Base-by-base conservation (phyloP, 2,329 filamentous ascomycete genomes). In the Fusarium pseudonygamai region DNA sequence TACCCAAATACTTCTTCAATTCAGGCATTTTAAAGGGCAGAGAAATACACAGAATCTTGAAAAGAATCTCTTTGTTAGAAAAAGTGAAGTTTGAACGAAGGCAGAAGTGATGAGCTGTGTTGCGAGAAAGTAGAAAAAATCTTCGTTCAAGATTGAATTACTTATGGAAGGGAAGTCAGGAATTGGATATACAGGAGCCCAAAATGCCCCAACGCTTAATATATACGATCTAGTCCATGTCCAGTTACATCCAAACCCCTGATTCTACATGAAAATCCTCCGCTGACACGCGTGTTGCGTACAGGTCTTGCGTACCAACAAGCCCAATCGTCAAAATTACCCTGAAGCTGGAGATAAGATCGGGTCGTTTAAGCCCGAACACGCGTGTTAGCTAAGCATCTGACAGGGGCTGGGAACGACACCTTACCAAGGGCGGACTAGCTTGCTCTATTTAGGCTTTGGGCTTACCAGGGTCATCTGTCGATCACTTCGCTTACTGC, bases 231-330 rank as follows among this genome's bases (percentile, higher is more conserved):
- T 36, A 36, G 15, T 36, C 34, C 15, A 36, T 36, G 7, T 18
- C 15, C 3, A 18, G 34, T 2, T 9, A 2, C 0, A 18, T 14
- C 1, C 1, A 5, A 18, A 3, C 6, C 37, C 52, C 14, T 6
- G 3, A 16, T 20, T 20, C 0, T 1, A 8, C 3, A 5, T 37
- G 4, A 0, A 8, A 16, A 11, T 42, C 18, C 14, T n/a, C 26
- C 49, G 52, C 66, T 73, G 49, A 73, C 71, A 73, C 71, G 71
- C 71, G 71, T 73, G 61, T 73, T 74, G 34, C 63, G 68, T 57
- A 20, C 30, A 5, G 1, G 20, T 16, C 34, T 60, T 18, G 9
- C 18, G 6, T 11, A 24, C 7, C 3, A 3, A 49, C 22, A 10
- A 30, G 7, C 10, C 5, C 15, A 39, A 47, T 6, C 18, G 15